Evolutionary conservation across 2,329 filamentous ascomycete genomes (phyloP).

Genomic region (Colletotrichum musae): DNA sequence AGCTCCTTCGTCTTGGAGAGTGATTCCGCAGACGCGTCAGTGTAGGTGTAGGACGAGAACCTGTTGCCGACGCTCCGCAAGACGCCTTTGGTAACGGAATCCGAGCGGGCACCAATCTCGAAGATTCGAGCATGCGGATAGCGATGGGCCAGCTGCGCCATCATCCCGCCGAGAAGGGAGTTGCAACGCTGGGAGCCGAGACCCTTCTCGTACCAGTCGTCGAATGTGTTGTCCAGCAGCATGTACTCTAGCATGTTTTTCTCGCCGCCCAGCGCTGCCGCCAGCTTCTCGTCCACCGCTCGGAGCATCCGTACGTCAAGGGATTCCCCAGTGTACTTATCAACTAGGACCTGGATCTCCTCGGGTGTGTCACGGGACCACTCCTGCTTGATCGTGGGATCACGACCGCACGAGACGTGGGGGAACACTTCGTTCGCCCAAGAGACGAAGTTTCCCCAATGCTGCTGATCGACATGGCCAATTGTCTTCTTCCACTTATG

Average conservation of each 20-base stretch:
- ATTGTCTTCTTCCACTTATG: not conserved
- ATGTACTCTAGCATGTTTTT: conserved; percentile 51
- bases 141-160: conserved; percentile 27
- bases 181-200: conserved; percentile 31
- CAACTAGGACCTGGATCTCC: not conserved
- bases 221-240: conserved; percentile 48
- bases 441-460: not conserved
- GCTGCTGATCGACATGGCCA: not conserved
- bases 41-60: conserved; percentile 43
- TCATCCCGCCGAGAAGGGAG: conserved; percentile 3
- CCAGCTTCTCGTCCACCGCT: conserved; percentile 49
- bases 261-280: conserved; percentile 49
- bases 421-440: too few species aligned
- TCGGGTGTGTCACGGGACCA: conserved; percentile 3
- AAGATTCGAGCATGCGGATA: conserved; percentile 45
- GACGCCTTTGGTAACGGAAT: conserved; percentile 45
- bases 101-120: conserved; percentile 60
- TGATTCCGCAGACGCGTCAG: conserved; percentile 44
- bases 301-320: conserved; percentile 5
- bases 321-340: not conserved
- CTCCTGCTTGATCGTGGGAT: not conserved
- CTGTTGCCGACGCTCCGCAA: conserved; percentile 27
- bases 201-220: conserved; percentile 46
- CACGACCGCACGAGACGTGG: too few species aligned
- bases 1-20: conserved; percentile 45